Evolutionary conservation across 2,329 filamentous ascomycete species (phyloP), one percentile per base, ranked within the genome.

Genomic region (Microdochium bolleyi): DNA sequence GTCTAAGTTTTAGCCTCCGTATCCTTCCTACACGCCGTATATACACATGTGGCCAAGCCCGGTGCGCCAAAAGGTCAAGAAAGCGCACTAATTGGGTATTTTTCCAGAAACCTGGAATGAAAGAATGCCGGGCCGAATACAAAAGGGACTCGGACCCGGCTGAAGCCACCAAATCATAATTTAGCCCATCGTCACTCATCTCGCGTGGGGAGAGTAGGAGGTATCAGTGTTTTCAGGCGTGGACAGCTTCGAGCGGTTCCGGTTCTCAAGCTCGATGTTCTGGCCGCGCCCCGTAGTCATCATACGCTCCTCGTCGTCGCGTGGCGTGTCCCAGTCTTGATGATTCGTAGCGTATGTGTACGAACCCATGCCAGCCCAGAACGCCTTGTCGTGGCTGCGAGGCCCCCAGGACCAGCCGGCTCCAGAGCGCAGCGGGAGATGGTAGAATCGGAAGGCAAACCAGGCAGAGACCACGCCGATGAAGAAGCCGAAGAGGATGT

Each of bases 331-430:
- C 41, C 41, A 69, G 56, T 67, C 62, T 60, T 56, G 64, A 61
- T 67, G 64, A 57, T 76, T 69, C 13, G 73, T 76, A 11, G 77
- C 77, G 58, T 80, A 83, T 55, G 78, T 80, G 56, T 76, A 72
- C 46, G 77, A 78, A 1, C 82, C 88, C 1, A 89, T 78, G 13
- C 87, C 88, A 19, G 88, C 84, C 75, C 87, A 90, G 67, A 92
- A 96, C 0, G 89, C 88, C 56, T 89, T 78, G 52, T 85, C 78
- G 46, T 76, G 74, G 61, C 81, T 88, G 50, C 92, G 78, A 0
- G 90, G 85, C 2, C 87, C 90, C 92, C 91, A 96, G 0, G 89
- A 84, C 90, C 91, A 96, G 14, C 92, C 92, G 1, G 86, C 87
- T 7, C 90, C 90, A n/a, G 79, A 77, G 21, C 73, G 75, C 56